These are phyloP conservation scores for Ganoderma sp. DNA, from an alignment of 1,284 basidiomycete species.

Conservation along the genomic window DNA sequence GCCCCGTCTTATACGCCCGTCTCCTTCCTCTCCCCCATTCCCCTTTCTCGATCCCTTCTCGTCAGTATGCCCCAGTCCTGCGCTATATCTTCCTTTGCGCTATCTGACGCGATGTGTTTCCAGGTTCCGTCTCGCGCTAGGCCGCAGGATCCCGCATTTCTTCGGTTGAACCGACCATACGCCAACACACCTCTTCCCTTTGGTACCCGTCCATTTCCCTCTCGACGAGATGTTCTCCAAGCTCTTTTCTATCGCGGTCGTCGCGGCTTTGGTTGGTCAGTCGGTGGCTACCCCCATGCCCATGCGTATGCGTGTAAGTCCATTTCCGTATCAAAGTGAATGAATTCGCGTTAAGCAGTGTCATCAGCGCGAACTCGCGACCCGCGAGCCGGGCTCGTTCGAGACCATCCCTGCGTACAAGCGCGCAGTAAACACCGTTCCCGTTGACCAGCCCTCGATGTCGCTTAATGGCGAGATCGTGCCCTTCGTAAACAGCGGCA, in stretches of 20 bases:
- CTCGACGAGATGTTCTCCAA: conserved; percentile 51
- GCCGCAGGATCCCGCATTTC: conserved; percentile 47
- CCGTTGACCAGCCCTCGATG: conserved; percentile 41
- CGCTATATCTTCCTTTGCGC: not conserved
- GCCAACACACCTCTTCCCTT: conserved; percentile 26
- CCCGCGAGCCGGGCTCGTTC: conserved; percentile 47
- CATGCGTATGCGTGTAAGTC: conserved; percentile 47
- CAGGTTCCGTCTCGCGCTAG: conserved; percentile 41
- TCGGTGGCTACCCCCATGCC: conserved; percentile 54
- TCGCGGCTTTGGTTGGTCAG: conserved; percentile 53
- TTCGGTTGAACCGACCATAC: conserved; percentile 40
- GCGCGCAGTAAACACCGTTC: conserved; percentile 43
- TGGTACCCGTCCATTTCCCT: conserved; percentile 31
- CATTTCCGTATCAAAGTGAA: conserved; percentile 1
- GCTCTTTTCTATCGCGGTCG: conserved; percentile 48
- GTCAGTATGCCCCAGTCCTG: conserved; percentile 36
- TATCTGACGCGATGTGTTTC: conserved; percentile 2
- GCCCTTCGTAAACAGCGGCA: conserved; percentile 30
- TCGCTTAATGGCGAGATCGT: conserved; percentile 33
- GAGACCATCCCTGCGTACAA: conserved; percentile 56
- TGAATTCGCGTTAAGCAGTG: not conserved
- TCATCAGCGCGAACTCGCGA: conserved; percentile 34
- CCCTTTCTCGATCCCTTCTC: conserved; percentile 43
- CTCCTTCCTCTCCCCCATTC: conserved; percentile 34
- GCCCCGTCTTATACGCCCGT: conserved; percentile 34